These are phyloP conservation scores for Candida vaughaniae DNA, from an alignment of 805 yeast species.

Conservation along the genomic window DNA sequence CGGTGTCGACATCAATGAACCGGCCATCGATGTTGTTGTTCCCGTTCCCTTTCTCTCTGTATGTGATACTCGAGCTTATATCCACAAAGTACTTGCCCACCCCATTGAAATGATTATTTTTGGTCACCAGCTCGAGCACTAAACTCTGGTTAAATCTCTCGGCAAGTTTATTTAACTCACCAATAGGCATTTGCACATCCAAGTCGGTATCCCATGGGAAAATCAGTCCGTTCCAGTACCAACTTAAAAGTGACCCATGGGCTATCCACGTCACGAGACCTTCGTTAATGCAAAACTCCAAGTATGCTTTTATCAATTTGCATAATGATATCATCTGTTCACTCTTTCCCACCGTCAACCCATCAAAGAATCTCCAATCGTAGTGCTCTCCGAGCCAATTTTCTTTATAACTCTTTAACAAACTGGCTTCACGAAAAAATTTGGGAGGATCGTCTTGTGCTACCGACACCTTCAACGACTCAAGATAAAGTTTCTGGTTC, in stretches of 20 bases:
- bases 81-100: constrained; percentile 54
- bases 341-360: constrained; percentile 27
- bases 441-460: constrained; percentile 23
- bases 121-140: constrained; percentile 41
- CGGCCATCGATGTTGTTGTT: constrained; percentile 69
- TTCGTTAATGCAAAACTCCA: constrained; percentile 44
- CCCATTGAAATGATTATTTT: constrained; percentile 37
- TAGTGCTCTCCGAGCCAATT: constrained; percentile 32
- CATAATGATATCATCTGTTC: constrained; percentile 42
- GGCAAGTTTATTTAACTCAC: constrained; percentile 45
- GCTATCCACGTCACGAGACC: constrained; percentile 61
- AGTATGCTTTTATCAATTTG: constrained; percentile 51
- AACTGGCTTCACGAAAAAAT: constrained; percentile 30
- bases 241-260: constrained; percentile 63
- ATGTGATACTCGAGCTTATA: constrained; percentile 50
- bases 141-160: constrained; percentile 49
- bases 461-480: constrained; percentile 18
- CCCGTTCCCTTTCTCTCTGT: constrained; percentile 57
- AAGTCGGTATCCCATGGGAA: constrained; percentile 70
- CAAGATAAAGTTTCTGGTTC: constrained; percentile 20
- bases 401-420: constrained; percentile 16
- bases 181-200: constrained; percentile 62
- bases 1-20: constrained; percentile 68
- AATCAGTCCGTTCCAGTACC: constrained; percentile 61
- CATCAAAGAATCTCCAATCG: constrained; percentile 40